Evolutionary conservation across 306 rosid genomes (phyloP).

Genomic region (Lathyrus oleraceus): DNA sequence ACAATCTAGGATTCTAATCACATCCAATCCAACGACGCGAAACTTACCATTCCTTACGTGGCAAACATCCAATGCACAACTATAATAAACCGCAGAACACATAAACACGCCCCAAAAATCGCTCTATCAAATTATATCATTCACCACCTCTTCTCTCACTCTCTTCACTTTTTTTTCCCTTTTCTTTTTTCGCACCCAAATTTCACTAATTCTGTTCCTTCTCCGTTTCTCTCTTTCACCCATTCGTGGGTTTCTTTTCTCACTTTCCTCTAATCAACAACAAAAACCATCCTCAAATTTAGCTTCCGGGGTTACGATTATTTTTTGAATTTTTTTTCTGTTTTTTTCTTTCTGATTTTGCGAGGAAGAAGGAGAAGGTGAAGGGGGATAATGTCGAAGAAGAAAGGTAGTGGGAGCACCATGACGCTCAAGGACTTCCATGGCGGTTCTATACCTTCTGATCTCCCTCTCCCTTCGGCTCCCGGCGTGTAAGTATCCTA

Average conservation of each 20-base stretch:
- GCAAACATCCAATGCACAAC: neutral
- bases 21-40: neutral
- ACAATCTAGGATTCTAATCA: neutral
- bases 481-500: conserved; percentile 77
- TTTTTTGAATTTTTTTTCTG: neutral
- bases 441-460: conserved; percentile 94
- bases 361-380: conserved; percentile 17
- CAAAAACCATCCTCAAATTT: neutral
- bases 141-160: neutral
- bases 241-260: neutral
- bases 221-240: conserved; percentile 13
- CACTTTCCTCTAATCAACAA: neutral
- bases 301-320: conserved; percentile 12
- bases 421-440: conserved; percentile 99
- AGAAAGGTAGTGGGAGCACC: conserved; percentile 84
- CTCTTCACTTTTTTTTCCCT: neutral
- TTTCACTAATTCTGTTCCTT: neutral
- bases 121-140: neutral
- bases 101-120: neutral
- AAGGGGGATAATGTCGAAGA: conserved; percentile 83
- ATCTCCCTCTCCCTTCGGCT: conserved; percentile 98
- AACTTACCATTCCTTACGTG: neutral
- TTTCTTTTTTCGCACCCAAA: neutral
- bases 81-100: neutral
- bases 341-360: neutral